Base-by-base conservation (phyloP, 352 stramenopile genomes). In the Globisporangium solare region DNA sequence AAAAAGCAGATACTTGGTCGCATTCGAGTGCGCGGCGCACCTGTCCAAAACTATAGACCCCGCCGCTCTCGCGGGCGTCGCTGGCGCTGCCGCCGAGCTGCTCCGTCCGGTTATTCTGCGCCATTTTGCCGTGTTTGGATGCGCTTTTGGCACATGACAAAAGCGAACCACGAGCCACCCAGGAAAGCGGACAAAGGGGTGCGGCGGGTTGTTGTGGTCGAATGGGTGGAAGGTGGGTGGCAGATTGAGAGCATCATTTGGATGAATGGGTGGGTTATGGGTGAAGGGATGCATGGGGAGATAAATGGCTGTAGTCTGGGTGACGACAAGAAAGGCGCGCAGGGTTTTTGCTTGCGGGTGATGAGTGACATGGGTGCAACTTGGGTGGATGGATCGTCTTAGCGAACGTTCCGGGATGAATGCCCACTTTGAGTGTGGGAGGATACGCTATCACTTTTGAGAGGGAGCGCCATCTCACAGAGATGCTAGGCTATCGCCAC, bases 11-110 rank as follows among this genome's bases (percentile, higher is more conserved):
- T 13, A 43, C n/a, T n/a, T 43, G 27, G 27, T 3, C 10, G 27
- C 7, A 35, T n/a, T n/a, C 27, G 27, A 35, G 7, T 35, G 27
- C 1, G 10, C 10, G 27, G 18, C 59, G 13, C 45, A 78, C 74
- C 67, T 83, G 74, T 41, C 74, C 74, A 46, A 83, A 83, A 55
- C 64, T 80, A 49, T 74, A 83, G 46, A 79, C 56, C 11, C 72
- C 54, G 31, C 48, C 55, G 14, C 1, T 37, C 5, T 22, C 20
- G 17, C 6, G 12, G 11, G 15, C n/a, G 39, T 14, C 31, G 31
- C 55, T 41, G 27, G 0, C 22, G 4, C 21, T 31, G 47, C 37
- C 55, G 13, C 7, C 35, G 21, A 49, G 46, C 24, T 41, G 50
- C 20, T 64, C 58, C 42, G 43, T 54, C 31, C 51, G 50, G 43